Base-by-base conservation (phyloP, 164 flowering plant genomes). In the Akebia trifoliata region DNA sequence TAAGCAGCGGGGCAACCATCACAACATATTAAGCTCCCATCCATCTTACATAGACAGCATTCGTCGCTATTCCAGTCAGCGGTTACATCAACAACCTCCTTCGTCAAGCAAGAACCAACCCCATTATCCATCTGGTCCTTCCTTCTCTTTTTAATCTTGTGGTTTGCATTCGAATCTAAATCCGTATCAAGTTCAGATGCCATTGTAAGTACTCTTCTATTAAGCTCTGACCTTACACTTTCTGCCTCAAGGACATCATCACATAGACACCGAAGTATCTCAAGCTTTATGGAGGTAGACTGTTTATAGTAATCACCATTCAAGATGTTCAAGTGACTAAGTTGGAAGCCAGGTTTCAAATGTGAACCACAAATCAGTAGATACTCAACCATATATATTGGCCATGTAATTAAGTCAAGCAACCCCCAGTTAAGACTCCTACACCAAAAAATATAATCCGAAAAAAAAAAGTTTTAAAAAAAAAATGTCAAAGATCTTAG, bases 1-100 rank as follows among this genome's bases (percentile, higher is more conserved):
- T 78, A 94, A 39, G 99, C 96, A 70, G 97, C 97, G 67, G 97
- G 97, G 62, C 99, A 94, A 48, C 99, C 97, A 79, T 94, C 99
- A 78, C 97, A 90, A 57, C 97, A 94, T 54, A 94, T 81, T 69
- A 94, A 77, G 74, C 50, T 82, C 24, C 97, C 99, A 69, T 90
- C 99, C 97, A 90, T 86, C 78, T 80, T 86, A 71, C 97, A 94
- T 12, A 94, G 85, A 64, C 96, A 85, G 66, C 97, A 94, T 46
- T 94, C 99, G 72, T 94, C 99, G 71, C 84, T 80, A 59, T 94
- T 90, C 78, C 83, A 62, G 67, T 94, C 99, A 58, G 53, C 45
- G 22, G 65, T 54, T 37, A 74, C 90, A 56, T 76, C 81, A 47
- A 51, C 71, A 29, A 58, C 60, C 34, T 81, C 91, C 47, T 77